Evolutionary conservation across 805 yeast genomes (phyloP).

Genomic region (Candida xiaguanensis): DNA sequence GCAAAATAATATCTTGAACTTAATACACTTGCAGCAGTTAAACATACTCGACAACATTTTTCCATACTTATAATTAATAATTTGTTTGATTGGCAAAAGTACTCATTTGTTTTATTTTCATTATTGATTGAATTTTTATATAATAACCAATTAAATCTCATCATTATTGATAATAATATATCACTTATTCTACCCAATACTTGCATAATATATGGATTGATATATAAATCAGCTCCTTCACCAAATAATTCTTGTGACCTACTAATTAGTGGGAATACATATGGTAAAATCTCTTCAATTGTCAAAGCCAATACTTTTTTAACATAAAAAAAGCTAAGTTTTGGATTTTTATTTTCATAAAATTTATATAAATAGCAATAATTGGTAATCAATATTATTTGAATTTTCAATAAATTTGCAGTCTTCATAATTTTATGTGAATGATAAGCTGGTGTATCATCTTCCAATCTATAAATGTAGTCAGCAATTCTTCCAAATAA

Average conservation of each 20-base stretch:
- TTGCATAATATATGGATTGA: constrained; percentile 36
- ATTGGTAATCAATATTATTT: constrained; percentile 24
- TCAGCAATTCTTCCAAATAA: constrained; percentile 27
- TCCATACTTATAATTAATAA: constrained; percentile 9
- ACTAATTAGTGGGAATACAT: constrained; percentile 26
- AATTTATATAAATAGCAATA: constrained; percentile 34
- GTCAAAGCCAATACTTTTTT: constrained; percentile 24
- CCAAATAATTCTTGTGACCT: constrained; percentile 38
- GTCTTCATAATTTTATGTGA: constrained; percentile 10
- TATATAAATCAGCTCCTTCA: constrained; percentile 33
- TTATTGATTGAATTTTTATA: constrained; percentile 5
- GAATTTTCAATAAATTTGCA: constrained; percentile 22
- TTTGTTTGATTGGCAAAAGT: constrained; percentile 9
- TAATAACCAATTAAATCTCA: constrained; percentile 21
- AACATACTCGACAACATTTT: constrained; percentile 13
- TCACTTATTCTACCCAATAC: constrained; percentile 25
- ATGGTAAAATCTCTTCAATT: constrained; percentile 29
- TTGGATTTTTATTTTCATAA: constrained; percentile 31
- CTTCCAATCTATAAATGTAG: constrained; percentile 25
- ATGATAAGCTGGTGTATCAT: constrained; percentile 12
- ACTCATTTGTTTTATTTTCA: too few relatives aligned
- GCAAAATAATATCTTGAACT: constrained; percentile 63
- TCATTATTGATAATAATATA: constrained; percentile 18
- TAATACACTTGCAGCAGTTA: constrained; percentile 27
- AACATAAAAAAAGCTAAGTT: constrained; percentile 30